Evolutionary conservation across 176 grass and related monocot species (phyloP).

Genomic region (Oryza brachyantha): DNA sequence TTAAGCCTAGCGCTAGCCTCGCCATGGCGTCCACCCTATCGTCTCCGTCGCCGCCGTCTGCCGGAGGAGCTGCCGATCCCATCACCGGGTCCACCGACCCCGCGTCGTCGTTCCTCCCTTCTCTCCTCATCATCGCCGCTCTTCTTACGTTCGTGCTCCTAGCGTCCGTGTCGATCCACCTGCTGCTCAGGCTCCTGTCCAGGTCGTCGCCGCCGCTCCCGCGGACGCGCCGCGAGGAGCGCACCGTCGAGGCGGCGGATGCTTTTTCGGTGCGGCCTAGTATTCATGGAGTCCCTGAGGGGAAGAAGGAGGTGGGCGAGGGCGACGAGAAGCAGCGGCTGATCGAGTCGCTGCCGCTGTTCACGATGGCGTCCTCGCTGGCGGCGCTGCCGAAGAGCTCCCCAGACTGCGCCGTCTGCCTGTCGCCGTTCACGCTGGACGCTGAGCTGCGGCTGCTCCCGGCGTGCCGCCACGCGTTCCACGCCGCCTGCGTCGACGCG

Average conservation of each 20-base stretch:
- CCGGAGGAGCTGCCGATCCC: neutral
- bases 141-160: slow-evolving; percentile 64
- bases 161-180: slow-evolving; percentile 67
- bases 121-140: slow-evolving; percentile 67
- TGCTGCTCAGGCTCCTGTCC: slow-evolving; percentile 62
- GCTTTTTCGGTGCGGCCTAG: neutral
- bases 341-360: slow-evolving; percentile 84
- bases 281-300: neutral
- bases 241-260: neutral
- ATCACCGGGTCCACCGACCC: slow-evolving; percentile 17
- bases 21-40: slow-evolving; percentile 37
- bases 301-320: neutral
- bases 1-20: neutral
- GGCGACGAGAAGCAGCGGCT: slow-evolving; percentile 44
- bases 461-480: slow-evolving; percentile 88
- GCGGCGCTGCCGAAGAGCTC: slow-evolving; percentile 68
- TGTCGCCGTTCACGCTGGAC: slow-evolving; percentile 68
- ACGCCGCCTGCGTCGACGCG: slow-evolving; percentile 78
- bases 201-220: slow-evolving; percentile 9
- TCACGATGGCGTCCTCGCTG: slow-evolving; percentile 70
- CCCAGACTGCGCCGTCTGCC: slow-evolving; percentile 88
- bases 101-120: slow-evolving; percentile 30
- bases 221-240: neutral
- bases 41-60: slow-evolving; percentile 25
- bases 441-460: slow-evolving; percentile 86